Evolutionary conservation across 345 rosid genomes (phyloP).

Genomic region (Abelmoschus esculentus): DNA sequence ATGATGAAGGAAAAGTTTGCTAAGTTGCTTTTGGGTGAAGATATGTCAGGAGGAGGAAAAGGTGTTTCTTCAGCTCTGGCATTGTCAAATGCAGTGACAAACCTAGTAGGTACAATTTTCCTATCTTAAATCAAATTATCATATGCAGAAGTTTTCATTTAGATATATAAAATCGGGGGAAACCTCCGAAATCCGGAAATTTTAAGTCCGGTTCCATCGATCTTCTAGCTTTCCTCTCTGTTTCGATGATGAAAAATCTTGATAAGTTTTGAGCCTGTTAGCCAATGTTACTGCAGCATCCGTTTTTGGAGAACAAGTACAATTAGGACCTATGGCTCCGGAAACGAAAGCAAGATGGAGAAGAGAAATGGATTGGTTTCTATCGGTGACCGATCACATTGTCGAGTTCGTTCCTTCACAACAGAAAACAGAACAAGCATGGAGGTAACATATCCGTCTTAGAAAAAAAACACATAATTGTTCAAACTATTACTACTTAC

Average conservation of each 20-base stretch:
- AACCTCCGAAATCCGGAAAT: not conserved
- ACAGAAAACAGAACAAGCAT: constrained; percentile 63
- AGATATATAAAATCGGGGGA: too few relatives aligned
- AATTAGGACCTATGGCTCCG: constrained; percentile 67
- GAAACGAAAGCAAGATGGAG: constrained; percentile 77
- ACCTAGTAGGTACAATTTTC: constrained; percentile 40
- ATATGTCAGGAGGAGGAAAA: constrained; percentile 78
- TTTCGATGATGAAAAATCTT: too few relatives aligned
- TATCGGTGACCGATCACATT: constrained; percentile 77
- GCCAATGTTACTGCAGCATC: constrained; percentile 44
- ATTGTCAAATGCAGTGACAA: constrained; percentile 66
- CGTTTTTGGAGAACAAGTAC: constrained; percentile 65
- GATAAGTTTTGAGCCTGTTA: not conserved
- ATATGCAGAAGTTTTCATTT: too few relatives aligned
- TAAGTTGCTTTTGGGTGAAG: constrained; percentile 66
- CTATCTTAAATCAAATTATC: too few relatives aligned
- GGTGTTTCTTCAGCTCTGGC: constrained; percentile 71
- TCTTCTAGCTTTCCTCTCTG: too few relatives aligned
- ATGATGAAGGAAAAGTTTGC: constrained; percentile 61
- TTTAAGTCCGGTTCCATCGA: too few relatives aligned
- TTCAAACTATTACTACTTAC: not conserved
- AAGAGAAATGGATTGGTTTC: constrained; percentile 78
- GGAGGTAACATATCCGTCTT: constrained; percentile 42
- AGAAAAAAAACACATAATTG: not conserved
- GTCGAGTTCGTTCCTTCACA: constrained; percentile 84